Evolutionary conservation across 1,139 yeast species (phyloP).

Genomic region (Ogataea hybrid): DNA sequence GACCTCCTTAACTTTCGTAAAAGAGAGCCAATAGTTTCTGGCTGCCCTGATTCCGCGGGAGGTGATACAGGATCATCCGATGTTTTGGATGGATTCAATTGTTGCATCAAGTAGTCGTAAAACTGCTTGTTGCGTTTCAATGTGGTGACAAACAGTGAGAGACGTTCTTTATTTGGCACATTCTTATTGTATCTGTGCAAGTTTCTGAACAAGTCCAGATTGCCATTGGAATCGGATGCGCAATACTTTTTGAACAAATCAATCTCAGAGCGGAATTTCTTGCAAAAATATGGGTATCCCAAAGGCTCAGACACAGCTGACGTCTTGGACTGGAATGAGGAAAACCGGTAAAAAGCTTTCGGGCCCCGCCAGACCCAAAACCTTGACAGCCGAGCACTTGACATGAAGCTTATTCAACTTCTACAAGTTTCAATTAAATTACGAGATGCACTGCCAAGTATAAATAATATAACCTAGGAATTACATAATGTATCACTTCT

Average conservation of each 20-base stretch:
- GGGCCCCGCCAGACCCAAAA: background rate
- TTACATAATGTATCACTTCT: constrained; percentile 12
- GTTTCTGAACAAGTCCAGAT: constrained; percentile 11
- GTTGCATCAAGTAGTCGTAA: constrained; percentile 10
- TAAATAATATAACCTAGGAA: constrained; percentile 1
- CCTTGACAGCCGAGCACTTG: background rate
- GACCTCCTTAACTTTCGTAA: background rate
- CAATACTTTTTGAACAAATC: constrained; percentile 13
- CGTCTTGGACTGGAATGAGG: background rate
- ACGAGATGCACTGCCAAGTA: background rate
- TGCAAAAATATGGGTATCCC: constrained; percentile 18
- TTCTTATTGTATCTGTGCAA: constrained; percentile 5
- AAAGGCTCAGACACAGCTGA: constrained; percentile 8
- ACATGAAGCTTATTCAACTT: background rate
- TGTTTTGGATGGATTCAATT: background rate
- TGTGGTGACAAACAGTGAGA: constrained; percentile 17
- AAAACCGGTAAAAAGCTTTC: background rate
- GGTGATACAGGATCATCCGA: background rate
- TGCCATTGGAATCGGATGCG: constrained; percentile 3
- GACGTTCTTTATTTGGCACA: constrained; percentile 11
- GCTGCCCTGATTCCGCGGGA: background rate
- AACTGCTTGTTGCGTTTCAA: constrained; percentile 15
- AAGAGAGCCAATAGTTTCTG: constrained; percentile 3
- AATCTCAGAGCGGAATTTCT: constrained; percentile 18
- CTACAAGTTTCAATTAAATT: background rate